Percentiles rank a stretch among this genome's conserved stretches.
Conservation (phyloP, 257 asterid genomes). For the Cynanchum wilfordii region DNA sequence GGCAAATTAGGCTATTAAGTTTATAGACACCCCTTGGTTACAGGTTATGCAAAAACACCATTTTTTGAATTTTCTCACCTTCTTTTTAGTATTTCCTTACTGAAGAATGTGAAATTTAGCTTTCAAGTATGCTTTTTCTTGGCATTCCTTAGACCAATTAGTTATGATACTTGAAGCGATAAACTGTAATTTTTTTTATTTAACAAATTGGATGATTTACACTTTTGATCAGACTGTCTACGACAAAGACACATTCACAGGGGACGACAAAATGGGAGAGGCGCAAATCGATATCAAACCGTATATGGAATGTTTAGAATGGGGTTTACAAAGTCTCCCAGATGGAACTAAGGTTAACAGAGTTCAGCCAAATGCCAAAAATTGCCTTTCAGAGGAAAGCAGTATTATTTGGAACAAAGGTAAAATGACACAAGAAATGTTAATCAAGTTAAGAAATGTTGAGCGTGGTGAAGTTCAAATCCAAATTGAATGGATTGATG, state of each 20-base stretch:
- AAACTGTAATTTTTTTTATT: neutral
- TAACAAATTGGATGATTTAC: neutral
- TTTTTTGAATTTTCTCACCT: too few relatives aligned
- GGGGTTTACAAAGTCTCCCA: conserved; percentile 49
- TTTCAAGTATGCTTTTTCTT: neutral
- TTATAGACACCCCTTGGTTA: too few relatives aligned
- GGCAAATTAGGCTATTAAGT: too few relatives aligned
- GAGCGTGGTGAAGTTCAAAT: conserved; percentile 63
- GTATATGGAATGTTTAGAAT: conserved; percentile 42
- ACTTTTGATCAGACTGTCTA: conserved; percentile 43
- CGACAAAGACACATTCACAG: conserved; percentile 77
- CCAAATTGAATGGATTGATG: conserved; percentile 61
- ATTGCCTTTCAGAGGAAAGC: conserved; percentile 63
- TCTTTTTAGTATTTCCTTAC: neutral
- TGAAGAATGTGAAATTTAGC: neutral
- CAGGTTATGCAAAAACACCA: too few relatives aligned
- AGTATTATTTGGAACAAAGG: conserved; percentile 53
- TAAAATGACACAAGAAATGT: conserved; percentile 68
- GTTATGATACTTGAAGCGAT: neutral
- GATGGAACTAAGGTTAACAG: conserved; percentile 57
- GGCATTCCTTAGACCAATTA: neutral
- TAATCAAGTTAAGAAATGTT: conserved; percentile 47
- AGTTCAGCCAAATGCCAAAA: conserved; percentile 43
- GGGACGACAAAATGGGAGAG: conserved; percentile 70
- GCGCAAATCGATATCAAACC: conserved; percentile 55